Evolutionary conservation across 352 stramenopile genomes (phyloP).

Genomic region (Phytophthora idaei): DNA sequence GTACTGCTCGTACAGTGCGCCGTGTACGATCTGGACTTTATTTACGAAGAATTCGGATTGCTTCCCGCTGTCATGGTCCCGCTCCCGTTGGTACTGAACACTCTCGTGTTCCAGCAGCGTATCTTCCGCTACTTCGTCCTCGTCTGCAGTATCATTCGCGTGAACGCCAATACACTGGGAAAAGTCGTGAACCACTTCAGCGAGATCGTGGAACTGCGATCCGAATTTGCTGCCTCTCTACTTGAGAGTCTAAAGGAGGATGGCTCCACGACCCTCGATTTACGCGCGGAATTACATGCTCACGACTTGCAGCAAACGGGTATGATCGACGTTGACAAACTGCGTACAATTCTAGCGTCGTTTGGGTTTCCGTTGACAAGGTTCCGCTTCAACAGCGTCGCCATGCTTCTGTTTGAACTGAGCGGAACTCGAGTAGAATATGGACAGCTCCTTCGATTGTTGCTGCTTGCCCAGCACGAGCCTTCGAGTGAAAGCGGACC

Average conservation of each 20-base stretch:
- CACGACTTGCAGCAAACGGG: conserved; percentile 38
- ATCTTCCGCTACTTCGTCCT: conserved; percentile 69
- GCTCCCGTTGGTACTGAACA: conserved; percentile 49
- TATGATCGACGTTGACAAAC: conserved; percentile 45
- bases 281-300: conserved; percentile 34
- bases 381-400: conserved; percentile 66
- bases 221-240: conserved; percentile 47
- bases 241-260: conserved; percentile 27
- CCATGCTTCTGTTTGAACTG: conserved; percentile 52
- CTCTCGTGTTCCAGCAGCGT: conserved; percentile 55
- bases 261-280: conserved; percentile 27
- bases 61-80: conserved; percentile 43
- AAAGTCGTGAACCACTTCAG: conserved; percentile 65
- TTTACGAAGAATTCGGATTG: conserved; percentile 39
- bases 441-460: conserved; percentile 44
- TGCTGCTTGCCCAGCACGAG: conserved; percentile 33
- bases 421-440: conserved; percentile 47
- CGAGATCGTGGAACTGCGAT: conserved; percentile 55
- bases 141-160: conserved; percentile 51
- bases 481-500: conserved; percentile 5
- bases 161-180: conserved; percentile 50
- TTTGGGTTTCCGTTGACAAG: conserved; percentile 54
- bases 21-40: conserved; percentile 43
- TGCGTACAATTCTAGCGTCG: conserved; percentile 41
- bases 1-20: conserved; percentile 65